Evolutionary conservation across 2,329 filamentous ascomycete species (phyloP), one percentile per base, ranked within the genome.

Genomic region (Fusarium udum): DNA sequence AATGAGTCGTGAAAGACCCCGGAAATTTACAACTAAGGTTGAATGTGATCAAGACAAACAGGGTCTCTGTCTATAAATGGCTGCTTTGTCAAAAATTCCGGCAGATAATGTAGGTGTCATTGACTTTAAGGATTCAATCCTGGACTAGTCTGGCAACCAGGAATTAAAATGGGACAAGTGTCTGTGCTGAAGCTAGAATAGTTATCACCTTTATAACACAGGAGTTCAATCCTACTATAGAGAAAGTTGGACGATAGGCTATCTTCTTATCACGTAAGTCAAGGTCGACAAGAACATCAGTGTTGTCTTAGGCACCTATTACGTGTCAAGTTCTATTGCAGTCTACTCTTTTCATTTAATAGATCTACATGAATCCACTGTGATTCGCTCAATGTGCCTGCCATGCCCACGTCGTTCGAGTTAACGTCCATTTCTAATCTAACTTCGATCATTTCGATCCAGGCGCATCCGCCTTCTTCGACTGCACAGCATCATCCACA

Each of bases 401-500:
- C 51, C 40, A 57, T 51, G 69, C 20, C 64, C 72, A 53, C 51
- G 8, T 13, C 6, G 16, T 14, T 31, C 20, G 28, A 42, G 14
- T 49, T 7, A 48, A 36, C 13, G 16, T 24, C 24, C 12, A 20
- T 34, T 34, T 28, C 13, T 20, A 22, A 20, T 8, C 20, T 7
- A 9, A 11, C 46, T n/a, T 36, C n/a, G 16, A 69, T 75, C 46
- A 75, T 37, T 65, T 72, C 37, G 71, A 71, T 36, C 61, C 73
- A 60, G 69, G 73, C 7, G 61, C 45, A 18, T 61, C 65, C 31
- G 57, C 74, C 76, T 83, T 85, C 79, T 85, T 85, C 24, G 81
- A 81, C 48, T 82, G 81, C 14, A 85, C 78, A 72, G 85, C 86
- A 67, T 86, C 84, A 58, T 86, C 85, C 40, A 88, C 86, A 26